These are phyloP conservation scores for Sporothrix brunneoviolacea DNA, from an alignment of 2,329 filamentous ascomycete species.

Conservation along the genomic window DNA sequence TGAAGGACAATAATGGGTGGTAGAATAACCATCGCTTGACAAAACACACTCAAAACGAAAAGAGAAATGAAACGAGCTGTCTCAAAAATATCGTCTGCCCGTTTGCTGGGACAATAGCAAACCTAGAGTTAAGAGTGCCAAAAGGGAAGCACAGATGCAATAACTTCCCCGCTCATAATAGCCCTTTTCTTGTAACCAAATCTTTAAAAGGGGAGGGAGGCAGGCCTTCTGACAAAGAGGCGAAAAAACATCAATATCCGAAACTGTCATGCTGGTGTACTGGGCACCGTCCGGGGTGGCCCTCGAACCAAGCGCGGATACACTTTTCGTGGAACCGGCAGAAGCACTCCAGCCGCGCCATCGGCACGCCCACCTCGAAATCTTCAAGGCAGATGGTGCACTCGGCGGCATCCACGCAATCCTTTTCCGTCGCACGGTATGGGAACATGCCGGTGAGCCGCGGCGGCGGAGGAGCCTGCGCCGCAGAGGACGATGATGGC, in stretches of 20 bases:
- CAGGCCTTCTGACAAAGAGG: background rate
- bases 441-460: constrained; percentile 56
- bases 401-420: constrained; percentile 60
- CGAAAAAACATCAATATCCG: constrained; percentile 35
- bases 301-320: constrained; percentile 56
- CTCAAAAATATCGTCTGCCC: too few relatives aligned
- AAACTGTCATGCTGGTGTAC: constrained; percentile 59
- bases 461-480: constrained; percentile 22
- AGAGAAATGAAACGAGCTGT: too few relatives aligned
- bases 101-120: too few relatives aligned
- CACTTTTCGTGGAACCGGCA: constrained; percentile 58
- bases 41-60: too few relatives aligned
- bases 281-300: constrained; percentile 56
- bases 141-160: background rate
- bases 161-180: too few relatives aligned
- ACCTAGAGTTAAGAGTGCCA: too few relatives aligned
- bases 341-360: constrained; percentile 61
- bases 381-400: constrained; percentile 64
- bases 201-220: background rate
- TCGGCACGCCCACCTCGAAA: constrained; percentile 53
- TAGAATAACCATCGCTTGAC: too few relatives aligned
- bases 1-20: too few relatives aligned
- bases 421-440: constrained; percentile 60
- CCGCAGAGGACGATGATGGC: background rate
- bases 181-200: too few relatives aligned